phyloP scores from a whole-genome alignment of 2,329 filamentous ascomycete genomes.

The Diaporthe citri region DNA sequence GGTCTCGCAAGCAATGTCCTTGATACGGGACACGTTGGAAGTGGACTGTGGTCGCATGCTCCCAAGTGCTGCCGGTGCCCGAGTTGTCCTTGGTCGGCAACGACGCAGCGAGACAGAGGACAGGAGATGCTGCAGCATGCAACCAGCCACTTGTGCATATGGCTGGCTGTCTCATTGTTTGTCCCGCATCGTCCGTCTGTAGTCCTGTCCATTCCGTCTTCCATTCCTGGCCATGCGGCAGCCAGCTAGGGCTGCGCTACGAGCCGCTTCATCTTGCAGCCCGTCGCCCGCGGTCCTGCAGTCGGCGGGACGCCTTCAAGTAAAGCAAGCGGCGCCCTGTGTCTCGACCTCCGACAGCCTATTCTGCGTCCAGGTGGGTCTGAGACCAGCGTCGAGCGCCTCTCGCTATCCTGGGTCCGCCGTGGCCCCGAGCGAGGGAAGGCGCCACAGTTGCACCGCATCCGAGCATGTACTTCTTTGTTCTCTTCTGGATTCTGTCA shows the following conservation, averaged over 20 bases:
- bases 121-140: neutral
- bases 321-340: neutral
- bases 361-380: neutral
- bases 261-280: constrained; percentile 13
- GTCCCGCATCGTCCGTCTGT: neutral
- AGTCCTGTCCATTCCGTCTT: neutral
- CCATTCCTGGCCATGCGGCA: constrained; percentile 12
- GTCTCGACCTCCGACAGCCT: constrained; percentile 22
- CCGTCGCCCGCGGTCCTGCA: neutral
- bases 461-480: neutral
- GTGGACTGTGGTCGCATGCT: neutral
- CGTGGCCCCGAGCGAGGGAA: neutral
- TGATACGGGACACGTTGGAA: neutral
- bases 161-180: constrained; percentile 10
- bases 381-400: constrained; percentile 7
- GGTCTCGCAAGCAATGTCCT: neutral
- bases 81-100: constrained; percentile 4
- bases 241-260: constrained; percentile 15
- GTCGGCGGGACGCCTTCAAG: neutral
- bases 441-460: neutral
- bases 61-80: constrained; percentile 14
- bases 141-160: constrained; percentile 12
- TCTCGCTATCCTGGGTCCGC: constrained; percentile 8
- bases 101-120: constrained; percentile 4
- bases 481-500: neutral